A percentile compares a stretch with the other conserved stretches of the same genome.
Conservation (phyloP, 306 rosid species). For the Dryas octopetala region DNA sequence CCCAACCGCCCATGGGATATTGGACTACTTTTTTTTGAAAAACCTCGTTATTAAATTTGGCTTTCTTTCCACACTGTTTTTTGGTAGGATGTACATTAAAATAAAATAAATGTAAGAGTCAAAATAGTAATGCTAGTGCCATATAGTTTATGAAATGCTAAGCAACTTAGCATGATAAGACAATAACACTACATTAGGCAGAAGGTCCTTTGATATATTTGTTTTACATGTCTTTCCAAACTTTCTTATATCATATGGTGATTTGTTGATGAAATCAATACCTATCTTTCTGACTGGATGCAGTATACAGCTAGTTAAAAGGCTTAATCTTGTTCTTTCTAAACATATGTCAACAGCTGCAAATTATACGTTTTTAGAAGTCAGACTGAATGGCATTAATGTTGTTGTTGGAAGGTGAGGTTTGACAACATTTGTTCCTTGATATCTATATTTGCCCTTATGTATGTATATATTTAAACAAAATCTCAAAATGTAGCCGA, state of each 20-base stretch:
- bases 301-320: not conserved
- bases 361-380: constrained; percentile 51
- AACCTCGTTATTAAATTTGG: not conserved
- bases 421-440: constrained; percentile 18
- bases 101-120: not conserved
- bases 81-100: not conserved
- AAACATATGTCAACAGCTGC: constrained; percentile 42
- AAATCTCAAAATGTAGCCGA: constrained; percentile 30
- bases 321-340: constrained; percentile 22
- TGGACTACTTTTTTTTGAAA: not conserved
- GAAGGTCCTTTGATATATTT: not conserved
- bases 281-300: not conserved
- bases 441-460: not conserved
- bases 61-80: not conserved
- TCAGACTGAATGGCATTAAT: constrained; percentile 72
- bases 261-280: not conserved
- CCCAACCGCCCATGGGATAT: not conserved
- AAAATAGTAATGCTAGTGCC: not conserved
- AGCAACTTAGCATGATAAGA: not conserved
- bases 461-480: not conserved
- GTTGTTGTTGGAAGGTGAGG: constrained; percentile 85
- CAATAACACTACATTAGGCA: not conserved
- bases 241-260: not conserved
- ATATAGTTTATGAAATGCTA: not conserved
- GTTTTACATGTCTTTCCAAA: not conserved